A percentile compares a stretch with the other conserved stretches of the same genome.
Conservation (phyloP, 306 rosid genomes). For the Clitoria ternatea region DNA sequence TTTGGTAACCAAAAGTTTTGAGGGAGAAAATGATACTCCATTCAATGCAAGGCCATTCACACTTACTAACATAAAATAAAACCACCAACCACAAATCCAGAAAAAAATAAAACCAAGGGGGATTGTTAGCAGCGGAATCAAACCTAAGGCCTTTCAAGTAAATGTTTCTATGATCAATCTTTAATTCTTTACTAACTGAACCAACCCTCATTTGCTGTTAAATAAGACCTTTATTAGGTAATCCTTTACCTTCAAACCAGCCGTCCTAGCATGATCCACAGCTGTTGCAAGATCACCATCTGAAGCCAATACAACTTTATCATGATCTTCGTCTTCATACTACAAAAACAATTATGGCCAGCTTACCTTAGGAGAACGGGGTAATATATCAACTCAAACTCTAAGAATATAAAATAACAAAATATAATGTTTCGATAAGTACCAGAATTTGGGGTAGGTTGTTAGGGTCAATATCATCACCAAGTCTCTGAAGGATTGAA, state of each 20-base stretch:
- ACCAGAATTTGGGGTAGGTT: slow-evolving; percentile 95
- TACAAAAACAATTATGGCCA: slow-evolving; percentile 27
- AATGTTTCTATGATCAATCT: background rate
- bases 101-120: background rate
- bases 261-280: slow-evolving; percentile 83
- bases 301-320: slow-evolving; percentile 86
- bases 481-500: slow-evolving; percentile 86
- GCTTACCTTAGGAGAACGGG: slow-evolving; percentile 10
- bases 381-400: background rate
- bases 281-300: slow-evolving; percentile 91
- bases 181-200: background rate
- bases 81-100: no score
- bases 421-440: slow-evolving; percentile 18
- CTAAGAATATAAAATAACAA: background rate
- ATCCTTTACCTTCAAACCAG: slow-evolving; percentile 92
- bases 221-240: background rate
- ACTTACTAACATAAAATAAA: no score
- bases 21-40: background rate
- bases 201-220: background rate
- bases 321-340: slow-evolving; percentile 98
- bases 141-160: background rate
- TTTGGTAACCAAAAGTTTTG: background rate
- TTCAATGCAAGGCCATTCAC: background rate
- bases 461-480: slow-evolving; percentile 83
- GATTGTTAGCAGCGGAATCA: background rate